Percentiles rank a stretch among this genome's conserved stretches.
phyloP scores from a whole-genome alignment of 2,329 filamentous ascomycete genomes.

The Fusarium begoniae region DNA sequence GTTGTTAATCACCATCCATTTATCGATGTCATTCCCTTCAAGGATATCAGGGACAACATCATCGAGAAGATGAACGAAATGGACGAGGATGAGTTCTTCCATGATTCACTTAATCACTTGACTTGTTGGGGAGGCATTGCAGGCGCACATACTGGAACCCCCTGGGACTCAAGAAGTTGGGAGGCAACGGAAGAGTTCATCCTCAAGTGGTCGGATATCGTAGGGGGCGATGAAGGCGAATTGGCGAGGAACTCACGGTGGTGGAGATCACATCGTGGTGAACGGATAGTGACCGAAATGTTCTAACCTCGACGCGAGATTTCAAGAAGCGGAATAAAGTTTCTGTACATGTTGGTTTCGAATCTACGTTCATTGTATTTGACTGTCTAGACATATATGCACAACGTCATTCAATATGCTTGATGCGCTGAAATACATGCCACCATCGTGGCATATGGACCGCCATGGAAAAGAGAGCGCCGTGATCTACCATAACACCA shows the following conservation, averaged over 20 bases:
- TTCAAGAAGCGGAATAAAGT: neutral
- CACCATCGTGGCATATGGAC: neutral
- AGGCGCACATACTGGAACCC: constrained; percentile 40
- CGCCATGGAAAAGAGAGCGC: constrained; percentile 9
- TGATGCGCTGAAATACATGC: constrained; percentile 9
- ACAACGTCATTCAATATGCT: constrained; percentile 8
- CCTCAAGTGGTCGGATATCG: constrained; percentile 42
- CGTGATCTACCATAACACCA: constrained; percentile 38
- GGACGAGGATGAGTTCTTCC: constrained; percentile 44
- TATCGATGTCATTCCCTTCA: constrained; percentile 42
- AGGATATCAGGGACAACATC: constrained; percentile 40
- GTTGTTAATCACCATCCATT: constrained; percentile 40
- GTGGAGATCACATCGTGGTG: constrained; percentile 43
- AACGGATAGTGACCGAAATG: constrained; percentile 32
- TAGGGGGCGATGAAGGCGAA: constrained; percentile 44
- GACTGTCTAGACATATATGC: constrained; percentile 31
- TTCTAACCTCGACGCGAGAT: neutral
- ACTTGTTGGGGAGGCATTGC: constrained; percentile 43
- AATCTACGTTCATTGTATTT: constrained; percentile 15
- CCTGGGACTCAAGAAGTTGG: constrained; percentile 45
- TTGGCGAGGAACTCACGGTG: constrained; percentile 43
- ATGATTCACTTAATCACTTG: constrained; percentile 42
- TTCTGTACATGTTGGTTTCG: constrained; percentile 6
- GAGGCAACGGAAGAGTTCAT: constrained; percentile 43
- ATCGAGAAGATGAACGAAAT: constrained; percentile 34